Evolutionary conservation across 345 rosid genomes (phyloP), one percentile per base, ranked within the genome.

Genomic region (Microthlaspi erraticum): DNA sequence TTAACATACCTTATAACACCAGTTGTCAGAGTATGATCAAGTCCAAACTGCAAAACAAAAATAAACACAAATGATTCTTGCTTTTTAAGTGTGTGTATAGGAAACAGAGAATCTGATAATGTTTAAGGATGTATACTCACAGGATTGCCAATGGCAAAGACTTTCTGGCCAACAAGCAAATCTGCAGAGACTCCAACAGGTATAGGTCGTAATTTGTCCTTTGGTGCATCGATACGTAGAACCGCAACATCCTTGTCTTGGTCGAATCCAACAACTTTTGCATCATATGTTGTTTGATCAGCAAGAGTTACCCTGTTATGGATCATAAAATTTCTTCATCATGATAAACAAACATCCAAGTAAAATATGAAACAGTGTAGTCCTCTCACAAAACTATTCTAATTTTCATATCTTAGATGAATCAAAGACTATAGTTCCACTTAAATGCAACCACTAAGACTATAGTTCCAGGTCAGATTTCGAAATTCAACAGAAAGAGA

Each of bases 241-340:
- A 91, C 94, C 4, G 98, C 97, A 36, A 93, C 98, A 80, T 93
- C 98, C 81, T 93, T 93, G 77, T 93, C 98, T 84, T 91, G 92
- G 81, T 93, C 97, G 66, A 77, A 93, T 68, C 98, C 98, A 79
- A 93, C 97, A 70, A 93, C 86, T 72, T 38, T 77, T 11, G 98
- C 98, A 85, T 93, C 98, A 68, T 74, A 91, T 0, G 88, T 75
- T 36, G 97, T 57, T 73, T 93, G 96, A 75, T 93, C 98, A 39
- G 92, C 86, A 70, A 93, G 94, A 66, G 97, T 93, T 39, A 91
- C 91, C 85, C 98, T 93, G 79, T 58, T 23, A 78, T 10, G 2
- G 1, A 75, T 18, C 34, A 69, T 13, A 6, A 0, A 32, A 34
- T 2, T 19, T 49, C 49, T 11, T 16, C 8, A 42, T 51, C 75